Evolutionary conservation across 305 asterid species (phyloP).

Genomic region (Fraxinus albicans): DNA sequence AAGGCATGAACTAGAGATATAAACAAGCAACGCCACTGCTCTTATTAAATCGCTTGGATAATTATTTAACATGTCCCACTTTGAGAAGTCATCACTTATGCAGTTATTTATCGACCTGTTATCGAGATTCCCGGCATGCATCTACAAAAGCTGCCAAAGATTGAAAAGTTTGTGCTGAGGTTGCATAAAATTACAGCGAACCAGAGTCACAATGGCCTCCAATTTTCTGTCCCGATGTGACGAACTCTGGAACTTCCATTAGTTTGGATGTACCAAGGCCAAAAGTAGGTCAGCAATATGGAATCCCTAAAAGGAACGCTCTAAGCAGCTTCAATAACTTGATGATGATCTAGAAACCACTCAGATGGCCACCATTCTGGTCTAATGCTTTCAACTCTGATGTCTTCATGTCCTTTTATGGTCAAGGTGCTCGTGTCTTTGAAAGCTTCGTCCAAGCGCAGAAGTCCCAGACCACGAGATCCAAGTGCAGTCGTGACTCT

Average conservation of each 20-base stretch:
- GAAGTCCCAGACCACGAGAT: slow-evolving; percentile 62
- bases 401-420: slow-evolving; percentile 54
- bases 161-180: background rate
- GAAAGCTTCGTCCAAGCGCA: slow-evolving; percentile 72
- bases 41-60: background rate
- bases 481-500: slow-evolving; percentile 72
- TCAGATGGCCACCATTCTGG: slow-evolving; percentile 95
- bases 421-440: slow-evolving; percentile 39
- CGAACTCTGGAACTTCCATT: background rate
- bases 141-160: background rate
- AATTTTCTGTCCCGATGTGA: background rate
- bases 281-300: background rate
- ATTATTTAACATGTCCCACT: background rate
- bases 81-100: background rate
- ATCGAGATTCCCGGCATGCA: background rate
- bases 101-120: background rate
- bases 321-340: slow-evolving; percentile 45
- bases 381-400: slow-evolving; percentile 53
- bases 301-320: background rate
- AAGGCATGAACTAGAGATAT: background rate
- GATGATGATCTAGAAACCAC: slow-evolving; percentile 52
- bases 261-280: background rate
- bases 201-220: background rate
- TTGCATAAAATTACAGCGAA: background rate
- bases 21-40: background rate